These are phyloP conservation scores for Bimuria novae-zelandiae DNA, from an alignment of 2,329 filamentous ascomycete genomes.

Conservation along the genomic window DNA sequence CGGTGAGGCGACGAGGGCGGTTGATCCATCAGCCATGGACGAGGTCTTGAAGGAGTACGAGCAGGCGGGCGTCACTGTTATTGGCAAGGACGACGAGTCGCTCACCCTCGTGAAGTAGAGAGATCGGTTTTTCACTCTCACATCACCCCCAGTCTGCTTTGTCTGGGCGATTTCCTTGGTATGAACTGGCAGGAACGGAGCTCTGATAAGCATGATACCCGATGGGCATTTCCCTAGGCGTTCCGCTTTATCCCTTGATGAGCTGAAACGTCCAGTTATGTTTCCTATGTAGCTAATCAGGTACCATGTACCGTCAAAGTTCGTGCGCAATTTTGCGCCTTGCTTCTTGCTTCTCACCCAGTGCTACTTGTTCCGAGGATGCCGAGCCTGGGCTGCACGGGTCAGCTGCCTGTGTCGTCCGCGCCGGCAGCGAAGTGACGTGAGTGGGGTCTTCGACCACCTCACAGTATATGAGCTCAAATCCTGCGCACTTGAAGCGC, in stretches of 20 bases:
- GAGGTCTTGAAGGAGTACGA: slow-evolving; percentile 60
- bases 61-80: slow-evolving; percentile 64
- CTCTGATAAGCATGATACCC: slow-evolving; percentile 9
- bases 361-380: background rate
- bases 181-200: background rate
- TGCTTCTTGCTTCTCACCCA: background rate
- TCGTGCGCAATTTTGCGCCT: too few species aligned
- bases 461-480: background rate
- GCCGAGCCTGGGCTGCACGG: slow-evolving; percentile 1
- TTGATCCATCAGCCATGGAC: slow-evolving; percentile 66
- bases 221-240: background rate
- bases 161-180: background rate
- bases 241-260: background rate
- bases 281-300: background rate
- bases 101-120: slow-evolving; percentile 56
- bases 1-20: slow-evolving; percentile 76
- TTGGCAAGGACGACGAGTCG: slow-evolving; percentile 62
- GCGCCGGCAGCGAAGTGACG: background rate
- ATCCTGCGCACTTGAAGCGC: background rate
- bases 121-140: too few species aligned
- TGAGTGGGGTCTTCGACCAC: slow-evolving; percentile 1
- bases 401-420: slow-evolving; percentile 3
- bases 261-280: background rate
- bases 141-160: too few species aligned
- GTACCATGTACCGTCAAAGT: background rate